Conservation (phyloP, 2,329 filamentous ascomycete species). For the Colletotrichum sp. region DNA sequence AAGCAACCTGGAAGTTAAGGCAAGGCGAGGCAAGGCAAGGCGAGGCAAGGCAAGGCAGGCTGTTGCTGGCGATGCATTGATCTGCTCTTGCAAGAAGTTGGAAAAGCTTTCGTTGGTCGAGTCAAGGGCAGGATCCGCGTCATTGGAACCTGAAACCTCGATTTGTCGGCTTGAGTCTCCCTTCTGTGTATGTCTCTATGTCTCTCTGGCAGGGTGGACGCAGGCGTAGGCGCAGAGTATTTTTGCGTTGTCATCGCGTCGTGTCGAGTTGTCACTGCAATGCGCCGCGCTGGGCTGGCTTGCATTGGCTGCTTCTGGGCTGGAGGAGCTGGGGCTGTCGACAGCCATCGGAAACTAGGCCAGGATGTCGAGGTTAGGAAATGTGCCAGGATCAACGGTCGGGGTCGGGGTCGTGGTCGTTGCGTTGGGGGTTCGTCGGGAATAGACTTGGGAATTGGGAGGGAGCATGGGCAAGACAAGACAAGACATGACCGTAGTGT, state of each 20-base stretch:
- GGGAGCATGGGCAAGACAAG: background rate
- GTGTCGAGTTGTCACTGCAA: conserved; percentile 8
- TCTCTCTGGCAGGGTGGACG: background rate
- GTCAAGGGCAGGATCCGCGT: background rate
- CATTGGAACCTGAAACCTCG: conserved; percentile 6
- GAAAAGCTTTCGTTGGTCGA: background rate
- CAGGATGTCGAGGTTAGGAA: background rate
- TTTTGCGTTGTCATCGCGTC: background rate
- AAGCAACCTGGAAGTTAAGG: background rate
- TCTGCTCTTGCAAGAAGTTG: background rate
- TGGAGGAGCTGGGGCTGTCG: background rate
- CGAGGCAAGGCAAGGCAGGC: background rate
- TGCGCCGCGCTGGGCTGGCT: background rate
- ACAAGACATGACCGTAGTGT: background rate
- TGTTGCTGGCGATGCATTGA: background rate
- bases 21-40: background rate
- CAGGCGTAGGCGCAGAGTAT: background rate
- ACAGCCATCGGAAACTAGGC: background rate
- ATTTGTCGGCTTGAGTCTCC: background rate
- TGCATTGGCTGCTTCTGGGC: background rate
- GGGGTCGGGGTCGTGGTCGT: background rate
- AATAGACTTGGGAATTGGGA: background rate
- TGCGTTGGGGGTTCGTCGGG: background rate
- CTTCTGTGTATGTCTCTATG: background rate
- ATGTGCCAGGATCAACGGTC: background rate